Evolutionary conservation across 306 rosid species (phyloP), one percentile per base, ranked within the genome.

Genomic region (Psophocarpus tetragonolobus): DNA sequence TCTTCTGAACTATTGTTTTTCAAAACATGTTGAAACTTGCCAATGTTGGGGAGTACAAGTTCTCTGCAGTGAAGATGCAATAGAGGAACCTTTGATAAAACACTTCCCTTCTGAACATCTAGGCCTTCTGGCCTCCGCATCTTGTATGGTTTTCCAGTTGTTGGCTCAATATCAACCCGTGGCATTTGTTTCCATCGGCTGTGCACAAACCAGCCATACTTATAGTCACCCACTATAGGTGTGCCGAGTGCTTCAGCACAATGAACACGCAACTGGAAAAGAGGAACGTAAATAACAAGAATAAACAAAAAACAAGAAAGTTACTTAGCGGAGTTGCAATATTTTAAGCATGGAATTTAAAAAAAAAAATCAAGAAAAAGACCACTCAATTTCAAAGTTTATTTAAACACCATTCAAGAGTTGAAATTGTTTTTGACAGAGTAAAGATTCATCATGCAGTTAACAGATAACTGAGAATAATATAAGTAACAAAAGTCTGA

Each of bases 221-320:
- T 92, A 47, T 91, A 95, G 81, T 95, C 98, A 3, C 98, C 98
- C 71, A 95, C 97, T 35, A 95, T 95, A 6, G 98, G 97, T 0
- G 97, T 92, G 66, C 98, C 97, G 30, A 95, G 93, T 67, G 98
- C 98, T 89, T 95, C 97, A 30, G 98, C 97, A 50, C 98, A 95
- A 84, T 95, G 98, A 48, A 95, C 97, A 18, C 97, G 92, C 69
- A 95, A 86, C 98, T 95, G 86, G 38, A 82, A 64, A 80, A 75
- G 27, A 3, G 61, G 44, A 21, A 73, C 3, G 13, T 23, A 65
- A 67, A 80, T 63, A 67, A 80, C 51, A 27, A 13, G 7, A 62
- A 11, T 20, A 23, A 13, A 20, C n/a, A 66, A 56, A 60, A 12
- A 7, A 10, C 6, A 11, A 57, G 58, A 68, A 71, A 26, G 39